phyloP scores from a whole-genome alignment of 768 basidiomycete species.

The Lactarius hengduanensis region DNA sequence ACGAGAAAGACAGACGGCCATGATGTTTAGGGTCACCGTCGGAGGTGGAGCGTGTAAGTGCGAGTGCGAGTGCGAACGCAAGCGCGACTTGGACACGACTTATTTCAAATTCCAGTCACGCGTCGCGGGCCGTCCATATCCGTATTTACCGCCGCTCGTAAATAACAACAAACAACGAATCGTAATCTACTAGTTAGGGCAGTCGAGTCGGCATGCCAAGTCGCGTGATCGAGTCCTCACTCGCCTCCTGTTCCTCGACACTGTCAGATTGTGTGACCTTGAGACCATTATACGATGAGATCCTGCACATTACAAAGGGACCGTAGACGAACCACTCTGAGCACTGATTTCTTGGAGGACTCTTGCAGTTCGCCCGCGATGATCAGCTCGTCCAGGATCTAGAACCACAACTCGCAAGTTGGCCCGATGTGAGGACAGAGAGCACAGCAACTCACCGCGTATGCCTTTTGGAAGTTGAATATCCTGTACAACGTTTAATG shows the following conservation, averaged over 20 bases:
- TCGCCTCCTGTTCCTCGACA: conserved; percentile 82
- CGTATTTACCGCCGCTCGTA: neutral
- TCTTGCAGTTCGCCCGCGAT: conserved; percentile 95
- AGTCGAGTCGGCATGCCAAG: conserved; percentile 58
- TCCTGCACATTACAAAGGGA: neutral
- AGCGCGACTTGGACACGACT: neutral
- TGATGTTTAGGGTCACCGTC: conserved; percentile 17
- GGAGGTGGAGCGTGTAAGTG: neutral
- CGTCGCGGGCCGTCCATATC: conserved; percentile 18
- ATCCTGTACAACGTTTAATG: conserved; percentile 51
- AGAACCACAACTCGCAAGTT: neutral
- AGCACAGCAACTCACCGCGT: conserved; percentile 51
- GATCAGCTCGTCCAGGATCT: conserved; percentile 92
- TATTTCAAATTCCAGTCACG: conserved; percentile 12
- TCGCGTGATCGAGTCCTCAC: conserved; percentile 77
- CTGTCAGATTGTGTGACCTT: conserved; percentile 84
- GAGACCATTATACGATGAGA: conserved; percentile 2
- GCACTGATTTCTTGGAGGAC: conserved; percentile 72
- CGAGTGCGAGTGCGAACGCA: neutral
- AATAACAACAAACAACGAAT: neutral
- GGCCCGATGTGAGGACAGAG: neutral
- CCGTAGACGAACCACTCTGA: conserved; percentile 50
- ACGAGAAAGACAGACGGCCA: conserved; percentile 28
- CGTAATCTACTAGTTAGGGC: conserved; percentile 17
- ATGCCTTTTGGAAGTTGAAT: conserved; percentile 98